Base-by-base conservation (phyloP, 169 alveolate genomes). In the Cryptosporidium andersoni region DNA sequence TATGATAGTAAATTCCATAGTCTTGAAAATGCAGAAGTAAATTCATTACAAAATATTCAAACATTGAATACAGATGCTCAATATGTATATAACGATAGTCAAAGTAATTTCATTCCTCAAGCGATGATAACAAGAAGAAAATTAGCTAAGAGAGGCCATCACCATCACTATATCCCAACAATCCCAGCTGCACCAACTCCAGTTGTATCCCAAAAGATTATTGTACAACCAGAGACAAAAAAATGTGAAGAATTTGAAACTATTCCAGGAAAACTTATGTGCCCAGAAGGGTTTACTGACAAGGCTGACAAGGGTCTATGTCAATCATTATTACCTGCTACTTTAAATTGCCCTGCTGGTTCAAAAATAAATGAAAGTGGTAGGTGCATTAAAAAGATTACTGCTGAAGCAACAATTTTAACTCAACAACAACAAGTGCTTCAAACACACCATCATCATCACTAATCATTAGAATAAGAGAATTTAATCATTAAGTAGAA, bases 61-160 rank as follows among this genome's bases (percentile, higher is more conserved):
- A 25, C 25, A 25, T 14, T 64, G 43, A 65, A 65, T 14, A 52
- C 51, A 42, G 82, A 65, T 52, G 51, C 66, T 39, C 82, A 67
- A 67, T 67, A 53, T 55, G 82, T 51, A 5, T 67, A 67, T 67
- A 51, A 52, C 2, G 66, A 67, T 25, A 63, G 52, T 34, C 37
- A 45, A 39, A 42, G 37, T 8, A 67, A n/a, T 5, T 67, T 39
- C 0, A 67, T 39, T 67, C 65, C 53, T 8, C 64, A 58, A 40
- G 82, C 82, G 25, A 63, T 47, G 39, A 67, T 67, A n/a, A 51
- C 58, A n/a, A 67, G 65, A 49, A 53, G 82, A 67, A 64, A 45
- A 64, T 67, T 67, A 55, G 82, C 66, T 51, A 67, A 12, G 51
- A 67, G 55, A 67, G 82, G 82, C 11, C 82, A 67, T 55, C 82